Evolutionary conservation across 495 filamentous ascomycete genomes (phyloP).

Genomic region (Opeltia flavorubescens): DNA sequence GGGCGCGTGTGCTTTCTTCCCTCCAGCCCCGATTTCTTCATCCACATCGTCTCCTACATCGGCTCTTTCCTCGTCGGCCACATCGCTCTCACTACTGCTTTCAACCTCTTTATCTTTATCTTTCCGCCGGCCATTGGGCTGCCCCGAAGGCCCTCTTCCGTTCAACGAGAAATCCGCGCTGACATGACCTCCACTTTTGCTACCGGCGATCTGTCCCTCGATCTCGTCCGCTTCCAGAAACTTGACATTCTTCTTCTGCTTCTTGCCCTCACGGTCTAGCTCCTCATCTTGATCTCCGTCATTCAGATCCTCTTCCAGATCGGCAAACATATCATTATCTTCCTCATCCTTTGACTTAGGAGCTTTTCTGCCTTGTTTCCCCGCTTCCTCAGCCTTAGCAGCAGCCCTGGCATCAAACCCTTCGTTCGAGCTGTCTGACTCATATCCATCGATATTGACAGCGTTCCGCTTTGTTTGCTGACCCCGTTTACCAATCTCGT

Average conservation of each 20-base stretch:
- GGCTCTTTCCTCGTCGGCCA: conserved; percentile 58
- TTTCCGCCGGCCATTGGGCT: conserved; percentile 30
- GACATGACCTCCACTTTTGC: conserved; percentile 58
- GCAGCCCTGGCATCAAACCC: conserved; percentile 62
- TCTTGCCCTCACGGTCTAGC: conserved; percentile 40
- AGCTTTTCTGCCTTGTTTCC: conserved; percentile 29
- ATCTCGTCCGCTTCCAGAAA: conserved; percentile 70
- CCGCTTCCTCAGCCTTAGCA: conserved; percentile 37
- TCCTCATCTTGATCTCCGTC: conserved; percentile 37
- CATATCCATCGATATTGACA: conserved; percentile 91
- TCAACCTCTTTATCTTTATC: conserved; percentile 19
- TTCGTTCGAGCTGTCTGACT: conserved; percentile 87
- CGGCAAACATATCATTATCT: conserved; percentile 85
- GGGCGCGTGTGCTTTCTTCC: conserved; percentile 88
- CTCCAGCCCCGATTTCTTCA: conserved; percentile 77
- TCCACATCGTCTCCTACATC: conserved; percentile 58
- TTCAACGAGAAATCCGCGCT: conserved; percentile 38
- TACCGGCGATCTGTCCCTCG: conserved; percentile 65
- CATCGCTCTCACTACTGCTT: conserved; percentile 49
- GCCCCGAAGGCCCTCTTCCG: conserved; percentile 25
- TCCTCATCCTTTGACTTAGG: conserved; percentile 43
- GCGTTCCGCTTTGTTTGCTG: conserved; percentile 74
- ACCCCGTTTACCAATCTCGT: conserved; percentile 77
- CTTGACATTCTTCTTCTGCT: conserved; percentile 56
- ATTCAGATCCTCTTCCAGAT: conserved; percentile 45